Evolutionary conservation across 441 rosid species (phyloP).

Genomic region (Macaranga tanarius): DNA sequence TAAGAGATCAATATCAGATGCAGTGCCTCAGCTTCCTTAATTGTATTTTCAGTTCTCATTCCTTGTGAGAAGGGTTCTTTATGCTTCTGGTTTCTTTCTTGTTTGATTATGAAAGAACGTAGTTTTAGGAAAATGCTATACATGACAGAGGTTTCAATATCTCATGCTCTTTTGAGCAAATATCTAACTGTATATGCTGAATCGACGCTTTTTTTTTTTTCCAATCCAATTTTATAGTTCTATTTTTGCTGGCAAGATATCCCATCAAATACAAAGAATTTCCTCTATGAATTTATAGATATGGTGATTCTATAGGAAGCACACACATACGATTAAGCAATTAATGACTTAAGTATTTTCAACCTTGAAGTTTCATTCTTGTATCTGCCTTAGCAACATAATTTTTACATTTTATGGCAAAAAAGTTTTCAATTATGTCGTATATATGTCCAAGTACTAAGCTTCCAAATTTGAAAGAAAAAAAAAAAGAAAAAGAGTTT

Average conservation of each 20-base stretch:
- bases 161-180: background rate
- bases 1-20: conserved; percentile 16
- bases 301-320: background rate
- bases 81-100: background rate
- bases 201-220: background rate
- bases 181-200: conserved; percentile 15
- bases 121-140: background rate
- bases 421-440: background rate
- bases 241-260: background rate
- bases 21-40: background rate
- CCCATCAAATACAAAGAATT: too few species aligned
- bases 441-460: background rate
- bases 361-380: background rate
- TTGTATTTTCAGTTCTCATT: conserved; percentile 32
- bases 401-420: background rate
- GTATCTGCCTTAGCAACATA: background rate
- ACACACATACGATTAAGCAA: background rate
- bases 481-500: conserved; percentile 11
- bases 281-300: background rate
- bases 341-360: background rate
- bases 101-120: background rate
- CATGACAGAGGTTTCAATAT: background rate
- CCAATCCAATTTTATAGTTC: background rate
- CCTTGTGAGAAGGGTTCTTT: conserved; percentile 34
- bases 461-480: background rate